Conservation (phyloP, 176 grass and related monocot genomes). For the Canna indica region DNA sequence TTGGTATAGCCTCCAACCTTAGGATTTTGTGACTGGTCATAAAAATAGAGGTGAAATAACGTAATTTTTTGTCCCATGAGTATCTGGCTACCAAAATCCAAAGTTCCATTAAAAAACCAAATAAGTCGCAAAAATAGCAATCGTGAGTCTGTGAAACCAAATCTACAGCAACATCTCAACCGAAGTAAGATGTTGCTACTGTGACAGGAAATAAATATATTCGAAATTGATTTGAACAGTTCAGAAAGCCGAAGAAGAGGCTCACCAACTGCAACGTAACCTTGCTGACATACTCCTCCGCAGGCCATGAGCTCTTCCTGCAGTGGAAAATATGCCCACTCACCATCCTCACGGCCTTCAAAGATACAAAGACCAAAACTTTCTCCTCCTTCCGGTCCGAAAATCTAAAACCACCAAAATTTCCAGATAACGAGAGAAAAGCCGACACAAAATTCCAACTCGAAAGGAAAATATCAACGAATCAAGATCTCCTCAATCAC, state of each 20-base stretch:
- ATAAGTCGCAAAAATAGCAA: neutral
- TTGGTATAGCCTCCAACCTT: neutral
- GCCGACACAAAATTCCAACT: neutral
- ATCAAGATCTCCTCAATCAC: neutral
- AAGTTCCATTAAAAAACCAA: neutral
- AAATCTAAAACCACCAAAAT: neutral
- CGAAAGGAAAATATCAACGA: neutral
- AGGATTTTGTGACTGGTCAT: neutral
- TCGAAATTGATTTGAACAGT: neutral
- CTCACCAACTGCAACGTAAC: conserved; percentile 73
- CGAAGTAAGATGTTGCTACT: neutral
- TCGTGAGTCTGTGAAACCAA: neutral
- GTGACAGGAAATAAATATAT: neutral
- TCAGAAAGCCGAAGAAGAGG: neutral
- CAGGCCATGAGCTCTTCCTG: conserved; percentile 72
- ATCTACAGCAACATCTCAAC: neutral
- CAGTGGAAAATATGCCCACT: conserved; percentile 51
- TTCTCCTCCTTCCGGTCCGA: neutral
- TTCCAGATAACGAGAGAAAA: neutral
- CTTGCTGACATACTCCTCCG: conserved; percentile 67
- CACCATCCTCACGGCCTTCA: conserved; percentile 39
- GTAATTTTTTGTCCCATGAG: neutral
- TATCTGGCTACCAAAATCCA: neutral
- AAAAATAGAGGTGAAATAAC: neutral
- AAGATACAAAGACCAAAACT: neutral